These are phyloP conservation scores for Coriaria nepalensis DNA, from an alignment of 306 rosid genomes.

Conservation along the genomic window DNA sequence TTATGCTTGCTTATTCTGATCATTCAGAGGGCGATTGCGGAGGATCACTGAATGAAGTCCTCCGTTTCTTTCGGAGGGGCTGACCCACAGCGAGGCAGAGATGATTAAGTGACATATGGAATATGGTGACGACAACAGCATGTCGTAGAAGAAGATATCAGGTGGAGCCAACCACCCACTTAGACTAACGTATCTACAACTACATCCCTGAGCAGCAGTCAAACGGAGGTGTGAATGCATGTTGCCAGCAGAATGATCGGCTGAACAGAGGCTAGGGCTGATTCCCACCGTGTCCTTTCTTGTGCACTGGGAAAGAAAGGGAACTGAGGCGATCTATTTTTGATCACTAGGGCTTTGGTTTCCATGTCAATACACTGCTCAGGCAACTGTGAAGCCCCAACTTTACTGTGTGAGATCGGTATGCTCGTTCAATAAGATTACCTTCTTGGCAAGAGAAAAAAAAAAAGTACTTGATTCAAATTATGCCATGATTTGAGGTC, in stretches of 20 bases:
- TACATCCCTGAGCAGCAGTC: neutral
- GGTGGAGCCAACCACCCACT: neutral
- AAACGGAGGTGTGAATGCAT: neutral
- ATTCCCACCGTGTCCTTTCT: neutral
- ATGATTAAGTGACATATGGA: constrained; percentile 11
- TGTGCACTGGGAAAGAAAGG: no score
- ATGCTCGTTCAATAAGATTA: constrained; percentile 61
- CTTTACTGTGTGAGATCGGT: constrained; percentile 53
- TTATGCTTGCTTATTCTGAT: constrained; percentile 33
- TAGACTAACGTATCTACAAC: neutral
- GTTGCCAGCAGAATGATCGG: neutral
- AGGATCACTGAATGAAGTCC: neutral
- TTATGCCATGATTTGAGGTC: neutral
- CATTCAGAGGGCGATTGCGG: neutral
- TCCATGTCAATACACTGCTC: constrained; percentile 67
- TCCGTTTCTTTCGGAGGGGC: neutral
- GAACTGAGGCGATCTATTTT: no score
- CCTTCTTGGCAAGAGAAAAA: constrained; percentile 36
- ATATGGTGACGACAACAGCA: constrained; percentile 7
- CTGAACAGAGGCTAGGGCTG: neutral
- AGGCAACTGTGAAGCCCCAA: constrained; percentile 53
- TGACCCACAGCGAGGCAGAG: neutral
- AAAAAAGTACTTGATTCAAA: neutral
- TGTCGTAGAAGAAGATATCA: constrained; percentile 6
- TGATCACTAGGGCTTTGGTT: constrained; percentile 46